Base-by-base conservation (phyloP, 345 rosid genomes). In the Citrus medica region DNA sequence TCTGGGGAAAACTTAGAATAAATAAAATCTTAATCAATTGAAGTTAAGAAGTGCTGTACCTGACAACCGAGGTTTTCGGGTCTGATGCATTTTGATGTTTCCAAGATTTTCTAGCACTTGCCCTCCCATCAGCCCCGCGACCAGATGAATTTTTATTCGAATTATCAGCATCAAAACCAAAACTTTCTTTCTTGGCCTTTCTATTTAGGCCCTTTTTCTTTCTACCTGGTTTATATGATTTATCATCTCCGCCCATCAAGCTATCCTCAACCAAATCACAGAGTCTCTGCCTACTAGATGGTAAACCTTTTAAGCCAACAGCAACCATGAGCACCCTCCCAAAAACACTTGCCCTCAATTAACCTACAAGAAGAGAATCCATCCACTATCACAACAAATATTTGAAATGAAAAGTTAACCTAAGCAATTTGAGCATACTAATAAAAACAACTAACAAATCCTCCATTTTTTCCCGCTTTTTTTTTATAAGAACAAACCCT, bases 281-380 rank as follows among this genome's bases (percentile, higher is more conserved):
- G 21, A n/a, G 79, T 72, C 42, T 76, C 59, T 69, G 74, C 67
- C 87, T 88, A 65, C 82, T 83, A 3, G 74, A 85, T 13, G 83
- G 79, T 63, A 90, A 84, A 79, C 84, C 88, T 81, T 88, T 86
- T 13, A 84, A 85, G 69, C 94, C 95, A 82, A 88, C 82, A 69
- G 89, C 84, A 81, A 91, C 93, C 88, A 87, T 86, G 65, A 8
- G 24, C 81, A 55, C 61, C 69, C 69, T 24, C 25, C 51, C 24
- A 7, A n/a, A 35, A 71, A 24, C 9, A 58, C 75, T 68, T 65
- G 68, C 38, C 33, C 5, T 5, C 19, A 7, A 21, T 22, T 42
- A 73, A 65, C 40, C 78, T 56, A 42, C 63, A 6, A 25, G 17
- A 17, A 7, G 7, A 69, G 16, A 10, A 46, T 7, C 14, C 35